These are phyloP conservation scores for Podila epicladia DNA, from an alignment of 192 early-diverging fungal species.

Conservation along the genomic window DNA sequence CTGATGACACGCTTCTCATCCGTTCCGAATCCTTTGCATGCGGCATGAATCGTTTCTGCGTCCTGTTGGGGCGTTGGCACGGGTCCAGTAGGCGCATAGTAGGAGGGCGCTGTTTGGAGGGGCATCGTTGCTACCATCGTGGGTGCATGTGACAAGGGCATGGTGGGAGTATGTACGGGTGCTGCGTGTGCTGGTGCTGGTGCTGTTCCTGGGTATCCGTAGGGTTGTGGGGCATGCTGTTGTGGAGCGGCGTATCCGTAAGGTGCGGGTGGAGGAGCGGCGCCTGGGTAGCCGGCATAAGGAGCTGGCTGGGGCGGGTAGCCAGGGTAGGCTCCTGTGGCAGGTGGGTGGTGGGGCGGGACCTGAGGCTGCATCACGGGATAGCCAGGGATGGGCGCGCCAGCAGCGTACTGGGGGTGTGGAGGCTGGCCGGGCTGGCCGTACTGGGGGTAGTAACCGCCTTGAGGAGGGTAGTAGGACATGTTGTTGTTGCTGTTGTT, in stretches of 20 bases:
- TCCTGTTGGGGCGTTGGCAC: conserved; percentile 46
- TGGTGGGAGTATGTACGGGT: conserved; percentile 10
- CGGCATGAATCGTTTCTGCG: conserved; percentile 39
- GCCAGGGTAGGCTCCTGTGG: conserved; percentile 5
- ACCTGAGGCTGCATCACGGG: conserved; percentile 7
- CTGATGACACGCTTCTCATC: conserved; percentile 44
- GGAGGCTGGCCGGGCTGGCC: conserved; percentile 36
- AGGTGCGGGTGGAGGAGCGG: neutral
- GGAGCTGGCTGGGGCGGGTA: conserved; percentile 18
- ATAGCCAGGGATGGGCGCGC: conserved; percentile 16
- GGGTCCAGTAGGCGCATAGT: neutral
- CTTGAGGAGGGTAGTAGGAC: conserved; percentile 43
- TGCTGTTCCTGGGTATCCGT: conserved; percentile 14
- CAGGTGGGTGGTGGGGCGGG: conserved; percentile 5
- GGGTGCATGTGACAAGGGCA: conserved; percentile 9
- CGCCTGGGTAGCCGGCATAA: conserved; percentile 12
- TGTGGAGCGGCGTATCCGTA: conserved; percentile 20
- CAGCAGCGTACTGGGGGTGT: conserved; percentile 38
- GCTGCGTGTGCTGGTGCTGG: conserved; percentile 5
- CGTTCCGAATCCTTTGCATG: conserved; percentile 43
- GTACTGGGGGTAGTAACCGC: conserved; percentile 8
- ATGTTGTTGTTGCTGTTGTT: conserved; percentile 1
- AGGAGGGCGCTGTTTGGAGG: neutral
- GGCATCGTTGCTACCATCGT: conserved; percentile 21
- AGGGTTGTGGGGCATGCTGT: conserved; percentile 1